Evolutionary conservation across 2,329 filamentous ascomycete genomes (phyloP), one percentile per base, ranked within the genome.

Genomic region (Grosmannia serpens): DNA sequence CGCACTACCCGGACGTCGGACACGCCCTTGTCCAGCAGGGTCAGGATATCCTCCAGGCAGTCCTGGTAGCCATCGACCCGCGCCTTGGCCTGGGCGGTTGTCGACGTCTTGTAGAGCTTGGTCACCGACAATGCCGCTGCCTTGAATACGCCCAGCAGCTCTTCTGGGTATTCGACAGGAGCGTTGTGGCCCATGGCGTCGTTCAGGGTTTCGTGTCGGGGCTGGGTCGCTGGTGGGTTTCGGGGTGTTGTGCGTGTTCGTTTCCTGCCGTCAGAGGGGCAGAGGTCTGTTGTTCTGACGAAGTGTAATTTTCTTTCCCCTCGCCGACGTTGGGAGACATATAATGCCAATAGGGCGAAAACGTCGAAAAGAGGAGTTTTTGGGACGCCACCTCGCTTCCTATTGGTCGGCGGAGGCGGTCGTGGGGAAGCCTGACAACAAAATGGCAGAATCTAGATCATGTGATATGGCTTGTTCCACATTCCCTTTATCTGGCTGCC

Each of bases 71-170:
- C 94, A 46, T 91, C 86, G 55, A 82, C 75, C 55, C 89, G 84
- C 53, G 90, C 85, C 66, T 86, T 85, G 55, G 86, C 79, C 69
- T 94, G 86, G 54, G 89, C 88, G 35, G 84, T 79, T 15, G 89
- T 87, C 3, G 92, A 92, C 46, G 86, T 91, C 73, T 96, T 96
- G 76, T 97, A 97, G 17, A 99, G 84, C 68, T 95, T 96, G 53
- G 94, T 97, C 58, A 97, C 91, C 7, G 91, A 95, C 38, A 96
- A 79, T 24, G 94, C 94, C 38, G 94, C 94, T 20, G 88, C 85
- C 71, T 91, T 94, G 79, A 99, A 99, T 60, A 89, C 86, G 65
- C 92, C 86, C 59, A 96, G 83, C 53, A 96, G 83, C 68, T 84
- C 79, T 67, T 86, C 83, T 22, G 81, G 79, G 27, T 51, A 41